phyloP scores from a whole-genome alignment of 441 rosid genomes.

The Erodium moschatum region DNA sequence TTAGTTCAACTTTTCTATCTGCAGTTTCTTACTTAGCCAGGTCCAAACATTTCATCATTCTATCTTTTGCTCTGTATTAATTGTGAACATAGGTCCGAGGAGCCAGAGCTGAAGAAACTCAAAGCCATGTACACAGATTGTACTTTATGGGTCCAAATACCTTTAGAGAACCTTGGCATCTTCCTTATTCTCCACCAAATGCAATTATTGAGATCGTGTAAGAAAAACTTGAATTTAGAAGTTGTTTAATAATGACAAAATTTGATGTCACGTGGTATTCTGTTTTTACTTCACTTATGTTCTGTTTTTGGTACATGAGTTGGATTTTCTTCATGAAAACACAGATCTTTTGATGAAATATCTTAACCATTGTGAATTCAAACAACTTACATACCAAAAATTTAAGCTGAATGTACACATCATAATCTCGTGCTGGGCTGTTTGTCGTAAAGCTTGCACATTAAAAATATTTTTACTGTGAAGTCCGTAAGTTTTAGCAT shows the following conservation, averaged over 20 bases:
- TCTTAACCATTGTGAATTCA: not conserved
- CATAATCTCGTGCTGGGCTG: no score
- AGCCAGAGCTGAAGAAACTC: constrained; percentile 84
- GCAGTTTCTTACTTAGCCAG: constrained; percentile 5
- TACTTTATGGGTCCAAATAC: constrained; percentile 95
- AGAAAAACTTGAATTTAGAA: constrained; percentile 27
- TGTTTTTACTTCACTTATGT: constrained; percentile 6
- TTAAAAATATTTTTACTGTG: not conserved
- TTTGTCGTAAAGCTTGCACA: not conserved
- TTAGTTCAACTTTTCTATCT: constrained; percentile 20
- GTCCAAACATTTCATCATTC: constrained; percentile 16
- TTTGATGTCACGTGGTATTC: constrained; percentile 18
- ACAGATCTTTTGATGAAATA: not conserved
- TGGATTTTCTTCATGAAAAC: not conserved
- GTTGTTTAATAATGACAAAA: constrained; percentile 10
- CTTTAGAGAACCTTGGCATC: constrained; percentile 98
- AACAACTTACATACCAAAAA: no score
- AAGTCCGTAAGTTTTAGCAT: not conserved
- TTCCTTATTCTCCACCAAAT: constrained; percentile 87
- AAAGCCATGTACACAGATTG: constrained; percentile 90
- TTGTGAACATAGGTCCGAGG: constrained; percentile 64
- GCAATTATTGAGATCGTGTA: constrained; percentile 92
- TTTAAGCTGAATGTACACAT: no score
- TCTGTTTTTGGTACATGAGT: not conserved
- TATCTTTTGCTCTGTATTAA: constrained; percentile 16